Conservation (phyloP, 23 red algal species). For the Gracilariopsis chorda region DNA sequence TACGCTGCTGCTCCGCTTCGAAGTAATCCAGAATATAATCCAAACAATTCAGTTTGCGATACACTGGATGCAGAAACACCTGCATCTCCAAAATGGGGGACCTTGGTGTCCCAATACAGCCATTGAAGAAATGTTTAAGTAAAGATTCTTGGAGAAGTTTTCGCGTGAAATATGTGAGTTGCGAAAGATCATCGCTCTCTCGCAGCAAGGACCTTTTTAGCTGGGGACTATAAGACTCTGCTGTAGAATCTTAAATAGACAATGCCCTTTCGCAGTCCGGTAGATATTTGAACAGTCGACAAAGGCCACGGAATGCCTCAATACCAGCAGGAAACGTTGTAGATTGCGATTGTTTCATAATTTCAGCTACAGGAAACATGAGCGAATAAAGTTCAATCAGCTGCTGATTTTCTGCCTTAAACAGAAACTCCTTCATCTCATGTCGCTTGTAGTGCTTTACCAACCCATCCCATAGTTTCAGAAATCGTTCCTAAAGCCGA, state of each 20-base stretch:
- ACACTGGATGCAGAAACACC: slow-evolving; percentile 3
- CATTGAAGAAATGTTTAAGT: background rate
- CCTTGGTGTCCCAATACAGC: background rate
- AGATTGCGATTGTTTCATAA: background rate
- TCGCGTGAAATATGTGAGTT: background rate
- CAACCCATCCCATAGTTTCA: background rate
- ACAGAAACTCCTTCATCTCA: background rate
- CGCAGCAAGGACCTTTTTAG: background rate
- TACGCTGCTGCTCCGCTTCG: background rate
- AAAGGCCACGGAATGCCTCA: background rate
- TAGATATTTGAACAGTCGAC: background rate
- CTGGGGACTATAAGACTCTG: background rate
- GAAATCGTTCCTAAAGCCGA: background rate
- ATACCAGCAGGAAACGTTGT: background rate
- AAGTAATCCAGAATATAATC: background rate
- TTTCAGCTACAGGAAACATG: background rate
- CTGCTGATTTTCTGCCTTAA: background rate
- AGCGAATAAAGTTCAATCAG: background rate
- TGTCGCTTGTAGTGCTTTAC: background rate
- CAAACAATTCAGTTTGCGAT: background rate
- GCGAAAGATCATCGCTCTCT: background rate
- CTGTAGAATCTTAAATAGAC: background rate
- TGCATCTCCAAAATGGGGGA: slow-evolving; percentile 18
- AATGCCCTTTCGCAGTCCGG: background rate
- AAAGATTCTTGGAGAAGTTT: background rate